Base-by-base conservation (phyloP, 306 rosid genomes). In the Cucurbita maxima region DNA sequence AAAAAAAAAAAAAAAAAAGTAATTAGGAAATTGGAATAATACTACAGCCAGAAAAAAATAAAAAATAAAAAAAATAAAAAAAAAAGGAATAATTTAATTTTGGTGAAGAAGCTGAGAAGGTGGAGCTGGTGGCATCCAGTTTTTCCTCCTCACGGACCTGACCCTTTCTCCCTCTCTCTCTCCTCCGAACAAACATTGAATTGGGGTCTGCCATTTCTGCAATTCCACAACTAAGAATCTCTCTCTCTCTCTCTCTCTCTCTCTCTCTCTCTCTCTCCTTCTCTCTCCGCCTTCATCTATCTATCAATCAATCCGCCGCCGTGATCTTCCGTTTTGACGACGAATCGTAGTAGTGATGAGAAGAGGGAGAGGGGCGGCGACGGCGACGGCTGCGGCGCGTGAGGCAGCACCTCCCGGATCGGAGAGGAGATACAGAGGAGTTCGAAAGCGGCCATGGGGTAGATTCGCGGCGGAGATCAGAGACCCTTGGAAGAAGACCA, bases 401-500 rank as follows among this genome's bases (percentile, higher is more conserved):
- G 43, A 71, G 4, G 19, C 62, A 30, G 58, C 71, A 52, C 12
- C 48, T 2, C 55, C 77, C 76, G 91, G 87, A 81, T 79, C 87
- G 56, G 83, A 91, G 72, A 78, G 79, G 0, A 80, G 89, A 30
- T 91, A 87, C 76, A 74, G 97, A 7, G 97, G 97, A 13, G 97
- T 91, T 5, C 71, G 97, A 30, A 88, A 83, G 79, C 79, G 97
- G 74, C 97, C 97, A 5, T 91, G 97, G 97, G 97, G 97, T 0
- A 80, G 91, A 60, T 91, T 83, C 74, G 97, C 97, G 0, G 97
- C 96, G 19, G 97, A 91, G 90, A 91, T 91, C 87, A 86, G 97
- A 75, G 97, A 91, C 82, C 97, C 96, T 0, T 77, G 87, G 85
- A 91, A 87, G 83, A 91, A 91, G 75, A 84, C 88, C 3, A 76